Evolutionary conservation across 192 early-diverging fungal genomes (phyloP).

Genomic region (Tieghemiomyces parasiticus): DNA sequence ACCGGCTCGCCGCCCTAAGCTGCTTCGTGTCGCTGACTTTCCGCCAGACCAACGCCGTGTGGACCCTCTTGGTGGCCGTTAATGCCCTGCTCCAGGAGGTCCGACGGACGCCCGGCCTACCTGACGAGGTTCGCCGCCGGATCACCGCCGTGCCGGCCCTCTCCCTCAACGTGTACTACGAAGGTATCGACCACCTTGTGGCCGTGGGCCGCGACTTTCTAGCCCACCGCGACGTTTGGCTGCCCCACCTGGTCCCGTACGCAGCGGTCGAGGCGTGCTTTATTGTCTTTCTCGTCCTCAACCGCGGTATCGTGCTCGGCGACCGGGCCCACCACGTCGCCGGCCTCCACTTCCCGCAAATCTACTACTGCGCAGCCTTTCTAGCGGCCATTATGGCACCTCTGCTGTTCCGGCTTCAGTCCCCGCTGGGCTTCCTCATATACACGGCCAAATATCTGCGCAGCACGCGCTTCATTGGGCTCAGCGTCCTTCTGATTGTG

Average conservation of each 20-base stretch:
- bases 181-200: background rate
- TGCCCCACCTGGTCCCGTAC: constrained; percentile 32
- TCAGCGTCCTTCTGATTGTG: background rate
- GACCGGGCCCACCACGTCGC: constrained; percentile 76
- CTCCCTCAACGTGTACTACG: background rate
- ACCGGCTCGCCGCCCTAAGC: constrained; percentile 39
- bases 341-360: constrained; percentile 65
- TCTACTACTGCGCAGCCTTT: constrained; percentile 72
- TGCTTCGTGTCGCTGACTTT: constrained; percentile 41
- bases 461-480: background rate
- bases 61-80: constrained; percentile 51
- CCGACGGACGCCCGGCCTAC: background rate
- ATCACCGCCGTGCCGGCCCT: background rate
- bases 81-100: constrained; percentile 16
- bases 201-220: background rate
- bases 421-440: constrained; percentile 17
- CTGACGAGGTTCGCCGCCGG: constrained; percentile 1
- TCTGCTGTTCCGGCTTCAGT: constrained; percentile 20
- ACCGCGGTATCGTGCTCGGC: constrained; percentile 77
- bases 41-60: constrained; percentile 88
- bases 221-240: background rate
- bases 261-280: constrained; percentile 32
- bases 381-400: constrained; percentile 30
- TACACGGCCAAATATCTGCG: background rate
- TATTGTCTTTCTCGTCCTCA: constrained; percentile 53